Base-by-base conservation (phyloP, 441 rosid species). In the Arabidopsis hybrid region DNA sequence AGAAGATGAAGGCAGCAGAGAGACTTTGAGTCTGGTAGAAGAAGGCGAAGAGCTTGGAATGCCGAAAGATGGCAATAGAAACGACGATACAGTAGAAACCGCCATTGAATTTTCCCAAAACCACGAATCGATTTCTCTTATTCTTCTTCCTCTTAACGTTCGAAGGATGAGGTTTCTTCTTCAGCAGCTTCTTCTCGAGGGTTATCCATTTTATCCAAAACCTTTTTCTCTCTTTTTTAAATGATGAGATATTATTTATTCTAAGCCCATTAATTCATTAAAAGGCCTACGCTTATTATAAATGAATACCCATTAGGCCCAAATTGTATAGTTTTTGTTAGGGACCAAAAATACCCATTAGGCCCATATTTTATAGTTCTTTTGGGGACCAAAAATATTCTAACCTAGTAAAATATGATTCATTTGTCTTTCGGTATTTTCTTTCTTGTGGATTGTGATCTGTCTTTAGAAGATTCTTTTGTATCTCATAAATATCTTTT, bases 51-150 rank as follows among this genome's bases (percentile, higher is more conserved):
- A 81, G 69, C 13, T 67, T 39, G 85, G 79, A 60, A 68, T 68
- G 26, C 76, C 50, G 55, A 85, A 75, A n/a, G 89, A 86, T 66
- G 81, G 81, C 0, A 72, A 61, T 7, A 89, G 71, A 16, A 84
- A 62, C 17, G 91, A 75, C 26, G 92, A 78, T 50, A 87, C 47
- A 63, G 88, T 87, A 69, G 87, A 82, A 52, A 80, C 63, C 39
- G 87, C 93, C 97, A 91, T 88, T 69, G 74, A 62, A 43, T 58
- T 2, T 12, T 13, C 59, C 7, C 26, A 21, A 1, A 4, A 35
- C 35, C 3, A 9, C 29, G 21, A 13, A 43, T 68, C 50, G 55
- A 67, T 59, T n/a, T n/a, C 47, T 45, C 53, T 67, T 38, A 61
- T 35, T 10, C 13, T 17, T 35, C 72, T 18, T 56, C 57, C 40